Evolutionary conservation across 768 basidiomycete genomes (phyloP).

Genomic region (Candolleomyces eurysporus): DNA sequence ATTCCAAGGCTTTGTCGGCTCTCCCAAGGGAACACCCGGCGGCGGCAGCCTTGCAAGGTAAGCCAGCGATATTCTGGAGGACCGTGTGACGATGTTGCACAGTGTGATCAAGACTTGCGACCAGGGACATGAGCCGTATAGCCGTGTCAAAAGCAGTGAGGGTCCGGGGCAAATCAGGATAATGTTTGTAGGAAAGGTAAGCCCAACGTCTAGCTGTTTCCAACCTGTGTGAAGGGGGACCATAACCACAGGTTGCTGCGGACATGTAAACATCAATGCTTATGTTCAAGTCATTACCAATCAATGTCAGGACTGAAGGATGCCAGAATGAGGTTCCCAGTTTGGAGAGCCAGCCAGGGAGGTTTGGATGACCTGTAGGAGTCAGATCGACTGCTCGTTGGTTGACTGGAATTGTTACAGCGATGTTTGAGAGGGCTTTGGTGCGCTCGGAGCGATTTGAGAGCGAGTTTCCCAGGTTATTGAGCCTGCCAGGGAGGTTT

Average conservation of each 20-base stretch:
- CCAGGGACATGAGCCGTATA: not conserved
- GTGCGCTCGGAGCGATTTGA: no score
- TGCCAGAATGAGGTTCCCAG: no score
- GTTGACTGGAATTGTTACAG: no score
- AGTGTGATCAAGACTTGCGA: slow-evolving; percentile 8
- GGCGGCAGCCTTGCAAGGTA: slow-evolving; percentile 16
- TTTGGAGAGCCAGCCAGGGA: not conserved
- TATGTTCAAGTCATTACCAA: slow-evolving; percentile 2
- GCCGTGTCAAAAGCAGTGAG: not conserved
- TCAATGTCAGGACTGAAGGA: not conserved
- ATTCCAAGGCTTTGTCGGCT: slow-evolving; percentile 26
- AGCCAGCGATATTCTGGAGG: not conserved
- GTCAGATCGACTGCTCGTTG: no score
- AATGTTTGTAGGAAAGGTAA: not conserved
- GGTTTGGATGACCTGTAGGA: not conserved
- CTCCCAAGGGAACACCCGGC: slow-evolving; percentile 20
- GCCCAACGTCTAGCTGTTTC: slow-evolving; percentile 10
- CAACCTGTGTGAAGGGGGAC: slow-evolving; percentile 4
- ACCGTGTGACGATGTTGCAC: not conserved
- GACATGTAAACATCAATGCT: not conserved
- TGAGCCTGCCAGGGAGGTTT: no score
- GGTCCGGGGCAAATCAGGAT: not conserved
- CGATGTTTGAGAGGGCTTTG: no score
- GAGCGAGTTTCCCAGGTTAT: no score
- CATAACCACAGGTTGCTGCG: slow-evolving; percentile 6